These are phyloP conservation scores for Clavaria fumosa DNA, from an alignment of 768 basidiomycete species.

Conservation along the genomic window DNA sequence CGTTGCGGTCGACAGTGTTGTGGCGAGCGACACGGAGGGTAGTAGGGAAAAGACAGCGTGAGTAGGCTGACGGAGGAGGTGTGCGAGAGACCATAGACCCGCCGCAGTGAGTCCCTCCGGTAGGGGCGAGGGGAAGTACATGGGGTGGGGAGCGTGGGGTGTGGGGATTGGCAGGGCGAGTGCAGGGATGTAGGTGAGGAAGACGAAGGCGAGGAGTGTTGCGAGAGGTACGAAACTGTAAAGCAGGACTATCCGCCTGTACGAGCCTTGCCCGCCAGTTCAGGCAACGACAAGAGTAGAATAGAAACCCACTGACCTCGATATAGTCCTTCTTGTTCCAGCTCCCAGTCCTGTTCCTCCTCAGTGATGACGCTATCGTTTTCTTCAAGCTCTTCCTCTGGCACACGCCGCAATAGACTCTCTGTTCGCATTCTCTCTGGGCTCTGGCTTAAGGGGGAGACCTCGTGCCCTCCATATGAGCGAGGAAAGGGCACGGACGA, in stretches of 20 bases:
- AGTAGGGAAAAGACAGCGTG: conserved; percentile 15
- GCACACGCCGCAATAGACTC: conserved; percentile 21
- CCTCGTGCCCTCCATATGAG: too few species aligned
- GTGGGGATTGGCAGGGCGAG: conserved; percentile 29
- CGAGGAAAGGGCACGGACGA: too few species aligned
- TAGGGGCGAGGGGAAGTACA: conserved; percentile 43
- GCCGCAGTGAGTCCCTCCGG: conserved; percentile 48
- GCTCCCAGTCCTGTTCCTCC: conserved; percentile 24
- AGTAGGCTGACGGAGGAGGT: not conserved
- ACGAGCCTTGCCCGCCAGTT: conserved; percentile 41
- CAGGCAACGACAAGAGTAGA: not conserved
- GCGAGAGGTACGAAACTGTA: conserved; percentile 48
- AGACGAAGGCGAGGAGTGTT: conserved; percentile 30
- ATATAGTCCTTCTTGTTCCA: conserved; percentile 36
- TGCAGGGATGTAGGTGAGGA: conserved; percentile 35
- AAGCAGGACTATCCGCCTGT: conserved; percentile 34
- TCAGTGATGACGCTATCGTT: conserved; percentile 22
- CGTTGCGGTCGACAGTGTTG: conserved; percentile 10
- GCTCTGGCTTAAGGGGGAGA: too few species aligned
- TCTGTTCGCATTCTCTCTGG: conserved; percentile 7
- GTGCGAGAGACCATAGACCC: conserved; percentile 38
- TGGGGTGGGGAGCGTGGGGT: conserved; percentile 26
- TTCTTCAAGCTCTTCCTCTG: conserved; percentile 23
- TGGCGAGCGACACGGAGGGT: not conserved
- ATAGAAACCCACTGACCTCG: conserved; percentile 21